A percentile compares a stretch with the other conserved stretches of the same genome.
Conservation (phyloP, 306 rosid species). For the Arachis stenosperma region DNA sequence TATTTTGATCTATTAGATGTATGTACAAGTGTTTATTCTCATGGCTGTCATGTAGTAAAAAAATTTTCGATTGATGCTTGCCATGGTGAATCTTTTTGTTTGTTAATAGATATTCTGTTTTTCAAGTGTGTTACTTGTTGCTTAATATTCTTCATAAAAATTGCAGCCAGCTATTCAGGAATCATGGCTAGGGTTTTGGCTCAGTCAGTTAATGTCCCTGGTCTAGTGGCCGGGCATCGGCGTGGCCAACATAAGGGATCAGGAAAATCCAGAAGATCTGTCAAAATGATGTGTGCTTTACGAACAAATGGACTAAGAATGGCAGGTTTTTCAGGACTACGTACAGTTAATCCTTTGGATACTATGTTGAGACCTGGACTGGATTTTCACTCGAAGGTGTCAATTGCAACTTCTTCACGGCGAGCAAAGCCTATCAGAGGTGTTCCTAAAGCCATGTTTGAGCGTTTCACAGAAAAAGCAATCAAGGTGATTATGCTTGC, state of each 20-base stretch:
- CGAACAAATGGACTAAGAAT: slow-evolving; percentile 59
- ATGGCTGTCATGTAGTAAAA: slow-evolving; percentile 8
- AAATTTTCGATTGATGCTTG: slow-evolving; percentile 4
- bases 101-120: slow-evolving; percentile 1
- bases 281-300: slow-evolving; percentile 59
- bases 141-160: slow-evolving; percentile 25
- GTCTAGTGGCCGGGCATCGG: slow-evolving; percentile 55
- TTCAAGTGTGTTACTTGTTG: slow-evolving; percentile 15
- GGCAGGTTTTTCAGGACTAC: slow-evolving; percentile 70
- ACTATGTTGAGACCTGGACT: slow-evolving; percentile 55
- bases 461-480: slow-evolving; percentile 97
- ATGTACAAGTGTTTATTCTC: slow-evolving; percentile 6
- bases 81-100: not conserved
- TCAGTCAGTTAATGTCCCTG: slow-evolving; percentile 79
- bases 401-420: slow-evolving; percentile 53
- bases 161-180: slow-evolving; percentile 43
- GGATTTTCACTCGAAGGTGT: slow-evolving; percentile 65
- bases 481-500: slow-evolving; percentile 98
- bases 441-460: slow-evolving; percentile 91
- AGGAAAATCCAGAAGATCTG: slow-evolving; percentile 55
- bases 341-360: slow-evolving; percentile 68
- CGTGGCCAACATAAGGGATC: slow-evolving; percentile 61
- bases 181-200: slow-evolving; percentile 87
- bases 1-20: not conserved
- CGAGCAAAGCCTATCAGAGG: slow-evolving; percentile 65